Base-by-base conservation (phyloP, 257 asterid genomes). In the Solanum rostratum region DNA sequence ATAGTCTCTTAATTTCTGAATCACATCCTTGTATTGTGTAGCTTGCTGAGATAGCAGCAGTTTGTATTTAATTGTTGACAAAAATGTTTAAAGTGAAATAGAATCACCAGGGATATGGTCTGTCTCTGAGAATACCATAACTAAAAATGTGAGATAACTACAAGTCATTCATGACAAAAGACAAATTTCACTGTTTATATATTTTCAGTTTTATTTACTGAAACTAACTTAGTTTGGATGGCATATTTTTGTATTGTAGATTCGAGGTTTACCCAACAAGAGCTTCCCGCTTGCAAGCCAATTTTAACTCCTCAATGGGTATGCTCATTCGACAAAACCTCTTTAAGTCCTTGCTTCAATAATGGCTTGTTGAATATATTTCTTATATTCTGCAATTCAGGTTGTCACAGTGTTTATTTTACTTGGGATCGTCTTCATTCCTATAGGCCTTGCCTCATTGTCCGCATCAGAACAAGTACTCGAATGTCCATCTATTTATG, bases 221-320 rank as follows among this genome's bases (percentile, higher is more conserved):
- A 16, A 52, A 49, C 30, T 62, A 24, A 30, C 20, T 7, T 12
- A 54, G 12, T 30, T 16, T 14, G 39, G n/a, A 12, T 15, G 73
- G 50, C 50, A n/a, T 39, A 19, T 19, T 20, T 60, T 12, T 65
- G 20, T 89, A 71, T 78, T 88, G 29, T 91, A 96, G 99, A 94
- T 96, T 96, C 98, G 1, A 95, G 89, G 92, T 96, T 96, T 84
- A 92, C 97, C 45, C 99, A 96, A 85, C 98, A 96, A 93, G 99
- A 96, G 82, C 98, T 96, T 85, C 98, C 98, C 10, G 98, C 99
- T 73, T 96, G 97, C 91, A 96, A 96, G 85, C 99, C 98, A 60
- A 95, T 96, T 84, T 86, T 95, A 87, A 93, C 98, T 86, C 99
- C 99, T 81, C 92, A 91, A 86, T 71, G 92, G 97, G 99, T 96